Percentiles rank a stretch among this genome's conserved stretches.
phyloP scores from a whole-genome alignment of 345 rosid species.

The Melaleuca alternifolia region DNA sequence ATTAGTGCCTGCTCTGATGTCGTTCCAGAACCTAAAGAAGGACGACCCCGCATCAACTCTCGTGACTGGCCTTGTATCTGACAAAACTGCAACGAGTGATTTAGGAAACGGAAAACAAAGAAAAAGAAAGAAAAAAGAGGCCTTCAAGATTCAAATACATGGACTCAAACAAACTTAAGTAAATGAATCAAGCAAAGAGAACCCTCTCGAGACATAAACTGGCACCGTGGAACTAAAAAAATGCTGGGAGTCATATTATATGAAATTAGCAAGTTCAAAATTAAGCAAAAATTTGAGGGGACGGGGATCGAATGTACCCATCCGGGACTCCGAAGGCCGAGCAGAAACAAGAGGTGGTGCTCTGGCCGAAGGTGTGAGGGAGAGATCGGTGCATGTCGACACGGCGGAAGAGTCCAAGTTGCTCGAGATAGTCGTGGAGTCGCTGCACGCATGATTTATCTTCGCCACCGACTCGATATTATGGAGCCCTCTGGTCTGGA shows the following conservation, averaged over 20 bases:
- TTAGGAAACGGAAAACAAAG: background rate
- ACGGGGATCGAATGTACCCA: constrained; percentile 11
- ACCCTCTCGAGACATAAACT: background rate
- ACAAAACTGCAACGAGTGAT: constrained; percentile 8
- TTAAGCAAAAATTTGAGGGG: background rate
- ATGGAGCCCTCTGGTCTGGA: background rate
- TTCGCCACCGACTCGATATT: background rate
- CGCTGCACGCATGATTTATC: constrained; percentile 18
- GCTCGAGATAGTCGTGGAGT: constrained; percentile 34
- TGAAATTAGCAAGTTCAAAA: background rate
- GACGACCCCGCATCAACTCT: background rate
- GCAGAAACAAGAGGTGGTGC: constrained; percentile 7
- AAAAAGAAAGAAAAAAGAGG: background rate
- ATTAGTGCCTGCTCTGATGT: background rate
- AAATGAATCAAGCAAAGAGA: background rate
- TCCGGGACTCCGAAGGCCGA: constrained; percentile 5
- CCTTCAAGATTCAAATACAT: background rate
- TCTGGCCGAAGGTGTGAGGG: constrained; percentile 41
- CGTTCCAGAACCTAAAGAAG: background rate
- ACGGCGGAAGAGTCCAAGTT: constrained; percentile 24
- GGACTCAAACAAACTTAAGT: background rate
- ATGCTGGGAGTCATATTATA: background rate
- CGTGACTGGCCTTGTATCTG: background rate
- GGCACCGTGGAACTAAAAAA: background rate
- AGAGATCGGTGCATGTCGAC: constrained; percentile 50